Evolutionary conservation across 2,329 filamentous ascomycete genomes (phyloP), one percentile per base, ranked within the genome.

Genomic region (Alternaria longipes): DNA sequence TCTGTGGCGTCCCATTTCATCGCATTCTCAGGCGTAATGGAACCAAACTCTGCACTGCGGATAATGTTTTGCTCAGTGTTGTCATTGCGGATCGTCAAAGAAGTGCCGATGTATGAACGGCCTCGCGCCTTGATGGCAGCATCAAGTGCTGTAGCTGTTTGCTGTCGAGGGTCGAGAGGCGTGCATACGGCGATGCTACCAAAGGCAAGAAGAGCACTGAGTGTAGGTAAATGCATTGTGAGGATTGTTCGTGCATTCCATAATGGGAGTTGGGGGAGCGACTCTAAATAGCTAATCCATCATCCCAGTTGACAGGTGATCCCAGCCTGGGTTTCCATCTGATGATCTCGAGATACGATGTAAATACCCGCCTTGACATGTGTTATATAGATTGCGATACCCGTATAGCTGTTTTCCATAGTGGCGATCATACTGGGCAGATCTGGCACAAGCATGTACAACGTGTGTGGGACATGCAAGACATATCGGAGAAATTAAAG

Each of bases 1-100:
- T 81, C 78, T 4, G 72, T 81, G 5, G 73, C 69, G 32, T 80
- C 77, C 76, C 78, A 81, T 57, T 81, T 80, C 75, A 77, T 74
- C 26, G 73, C 67, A 62, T 80, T 80, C 59, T 79, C 78, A 0
- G 78, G 77, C 1, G 77, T 79, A 56, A 79, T 73, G 16, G 72
- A 74, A 11, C 73, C 73, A 49, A 77, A 77, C 41, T 77, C 73
- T 12, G 66, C 50, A 24, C 62, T 56, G 52, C 63, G 62, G 56
- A 71, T 69, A 42, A 71, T 52, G 54, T 67, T 69, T 28, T 65
- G 62, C 59, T 73, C 70, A 0, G 60, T 59, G 63, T 74, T 76
- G 66, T 77, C 75, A 54, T 64, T 69, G 34, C 75, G 73, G 51
- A 79, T 72, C 3, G 76, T 78, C 28, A 79, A 51, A 8, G 76